Conservation (phyloP, 2,329 filamentous ascomycete genomes). For the Podosphaera xanthii region DNA sequence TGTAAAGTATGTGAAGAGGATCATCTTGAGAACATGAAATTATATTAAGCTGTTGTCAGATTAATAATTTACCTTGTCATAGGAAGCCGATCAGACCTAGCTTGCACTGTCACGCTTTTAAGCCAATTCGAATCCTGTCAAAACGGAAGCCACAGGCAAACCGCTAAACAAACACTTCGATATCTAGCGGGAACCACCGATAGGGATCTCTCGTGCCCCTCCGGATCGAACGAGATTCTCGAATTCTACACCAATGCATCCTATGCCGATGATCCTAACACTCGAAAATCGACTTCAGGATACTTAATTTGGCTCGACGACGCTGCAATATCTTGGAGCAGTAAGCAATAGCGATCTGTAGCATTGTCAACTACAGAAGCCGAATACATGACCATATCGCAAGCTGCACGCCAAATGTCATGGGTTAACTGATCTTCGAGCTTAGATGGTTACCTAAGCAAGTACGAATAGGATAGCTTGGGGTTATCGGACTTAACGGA, state of each 20-base stretch:
- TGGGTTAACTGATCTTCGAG: too few species aligned
- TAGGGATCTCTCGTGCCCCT: neutral
- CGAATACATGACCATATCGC: neutral
- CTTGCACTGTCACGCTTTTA: neutral
- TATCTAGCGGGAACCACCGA: neutral
- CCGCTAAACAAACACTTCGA: neutral
- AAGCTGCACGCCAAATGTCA: neutral
- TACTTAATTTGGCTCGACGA: neutral
- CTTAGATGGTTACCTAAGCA: too few species aligned
- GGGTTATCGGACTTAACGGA: too few species aligned
- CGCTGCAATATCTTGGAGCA: neutral
- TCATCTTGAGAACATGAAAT: too few species aligned
- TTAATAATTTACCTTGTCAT: neutral
- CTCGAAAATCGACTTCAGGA: neutral
- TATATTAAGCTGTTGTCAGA: too few species aligned
- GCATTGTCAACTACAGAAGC: too few species aligned
- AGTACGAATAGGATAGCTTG: too few species aligned
- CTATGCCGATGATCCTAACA: neutral
- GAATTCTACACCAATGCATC: neutral
- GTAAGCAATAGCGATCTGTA: constrained; percentile 1
- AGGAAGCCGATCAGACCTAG: neutral
- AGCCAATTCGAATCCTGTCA: neutral
- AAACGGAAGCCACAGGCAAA: neutral
- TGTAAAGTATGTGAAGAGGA: too few species aligned
- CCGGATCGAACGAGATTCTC: neutral